Base-by-base conservation (phyloP, 768 basidiomycete genomes). In the Panus rudis region DNA sequence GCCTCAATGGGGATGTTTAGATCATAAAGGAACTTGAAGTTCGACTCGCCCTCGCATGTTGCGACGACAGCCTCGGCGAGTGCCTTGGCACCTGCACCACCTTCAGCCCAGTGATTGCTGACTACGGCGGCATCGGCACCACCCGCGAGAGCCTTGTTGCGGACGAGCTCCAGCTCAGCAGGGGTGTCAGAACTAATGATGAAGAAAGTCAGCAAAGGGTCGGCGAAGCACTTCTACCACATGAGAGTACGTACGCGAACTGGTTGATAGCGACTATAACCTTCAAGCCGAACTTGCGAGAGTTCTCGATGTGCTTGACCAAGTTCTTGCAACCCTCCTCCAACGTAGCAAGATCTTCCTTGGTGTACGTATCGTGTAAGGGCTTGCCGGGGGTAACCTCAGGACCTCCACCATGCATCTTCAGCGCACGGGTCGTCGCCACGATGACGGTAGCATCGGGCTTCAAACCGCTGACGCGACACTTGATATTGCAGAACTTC, bases 401-500 rank as follows among this genome's bases (percentile, higher is more conserved):
- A 4, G 94, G 94, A 46, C 88, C 96, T 47, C 94, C 94, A 32
- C 94, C 94, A 61, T 99, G 94, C 94, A 99, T 99, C 76, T 98
- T 99, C 48, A 99, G 70, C 17, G 94, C 94, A 52, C 94, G 86
- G 22, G 94, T 92, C 4, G 94, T 99, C 6, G 94, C 96, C 41
- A 99, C 94, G 55, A 99, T 87, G 52, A 99, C 80, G 27, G 85
- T 85, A 3, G 92, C 94, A 63, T 99, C 90, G 7, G 96, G 96
- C 44, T 72, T 84, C 58, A 98, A 76, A 37, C 93, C 94, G 48
- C 89, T 92, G 45, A 86, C 73, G 47, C 94, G 82, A 63, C 93
- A 97, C 65, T 99, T 99, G 75, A 99, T 97, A 67, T 98, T 97
- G 74, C 91, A 97, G 75, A 98, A 99, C 65, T 99, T 96, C 67